Base-by-base conservation (phyloP, 106 monocot species). In the Dioscorea dumetorum region DNA sequence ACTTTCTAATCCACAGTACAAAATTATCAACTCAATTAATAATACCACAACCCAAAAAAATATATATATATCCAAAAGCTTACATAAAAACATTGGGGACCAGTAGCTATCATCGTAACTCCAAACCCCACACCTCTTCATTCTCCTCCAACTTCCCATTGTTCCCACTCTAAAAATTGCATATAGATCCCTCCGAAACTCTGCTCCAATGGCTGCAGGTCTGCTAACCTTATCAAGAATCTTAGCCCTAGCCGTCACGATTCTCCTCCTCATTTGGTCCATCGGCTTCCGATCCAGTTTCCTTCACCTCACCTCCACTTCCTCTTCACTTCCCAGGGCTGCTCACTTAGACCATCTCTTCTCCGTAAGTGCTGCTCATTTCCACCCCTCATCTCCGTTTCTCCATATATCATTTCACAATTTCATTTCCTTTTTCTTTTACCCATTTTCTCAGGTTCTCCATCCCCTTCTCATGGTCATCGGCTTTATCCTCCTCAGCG, bases 401-500 rank as follows among this genome's bases (percentile, higher is more conserved):
- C 61, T 49, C 50, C 53, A 21, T 11, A 33, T n/a, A 21, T 15
- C 16, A 33, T 61, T 28, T n/a, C 49, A 15, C 8, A 48, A 57
- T 77, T 18, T 18, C 21, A 18, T 54, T 17, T 32, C 13, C 13
- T 41, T 20, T 49, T 52, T 62, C 17, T 14, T 33, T 32, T 23
- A 17, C 11, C 24, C 6, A 1, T 0, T 24, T 12, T 52, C 10
- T 49, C 87, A 91, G 91, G 84, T 81, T 14, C 73, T 91, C 52
- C 91, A 91, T 66, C 83, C 84, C 4, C 71, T 87, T 22, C 74
- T 91, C 1, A 91, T 91, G 91, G 87, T 91, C 48, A 81, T 91
- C 63, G 91, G 91, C 24, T 84, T 91, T 81, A 87, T 91, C 71
- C 78, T 91, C 69, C 81, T 91, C 69, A 76, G 78, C 64, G 87